These are phyloP conservation scores for Osmanthus fragrans DNA, from an alignment of 257 asterid genomes.

Conservation along the genomic window DNA sequence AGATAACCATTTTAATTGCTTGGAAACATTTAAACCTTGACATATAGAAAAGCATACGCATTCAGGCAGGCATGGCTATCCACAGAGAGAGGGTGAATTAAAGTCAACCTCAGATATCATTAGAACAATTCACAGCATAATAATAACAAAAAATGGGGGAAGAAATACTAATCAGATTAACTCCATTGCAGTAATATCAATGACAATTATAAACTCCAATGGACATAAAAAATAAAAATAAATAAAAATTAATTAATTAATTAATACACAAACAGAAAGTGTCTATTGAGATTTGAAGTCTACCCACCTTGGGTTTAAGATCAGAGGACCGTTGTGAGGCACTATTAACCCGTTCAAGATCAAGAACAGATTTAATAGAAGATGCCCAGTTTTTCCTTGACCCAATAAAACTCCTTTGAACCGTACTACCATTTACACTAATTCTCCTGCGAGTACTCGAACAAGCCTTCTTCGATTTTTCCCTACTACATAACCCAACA, in stretches of 20 bases:
- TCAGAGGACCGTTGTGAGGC: conserved; percentile 31
- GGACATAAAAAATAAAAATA: not conserved
- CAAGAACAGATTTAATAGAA: conserved; percentile 56
- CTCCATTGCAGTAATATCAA: not conserved
- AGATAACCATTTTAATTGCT: not conserved
- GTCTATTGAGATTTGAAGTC: not conserved
- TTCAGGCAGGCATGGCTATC: not conserved
- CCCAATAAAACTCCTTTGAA: conserved; percentile 36
- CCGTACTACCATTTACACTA: conserved; percentile 21
- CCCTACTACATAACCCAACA: conserved; percentile 42
- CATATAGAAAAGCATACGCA: not conserved
- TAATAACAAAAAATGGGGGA: not conserved
- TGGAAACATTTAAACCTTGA: not conserved
- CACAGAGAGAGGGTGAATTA: not conserved
- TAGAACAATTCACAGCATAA: not conserved
- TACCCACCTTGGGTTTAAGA: conserved; percentile 48
- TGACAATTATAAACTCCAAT: not conserved
- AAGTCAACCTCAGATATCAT: not conserved
- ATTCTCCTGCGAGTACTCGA: conserved; percentile 35
- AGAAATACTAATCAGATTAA: not conserved
- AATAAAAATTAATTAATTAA: not conserved
- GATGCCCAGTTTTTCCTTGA: conserved; percentile 36
- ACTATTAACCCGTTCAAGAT: conserved; percentile 39
- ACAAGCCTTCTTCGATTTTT: conserved; percentile 34
- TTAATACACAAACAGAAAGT: not conserved